Base-by-base conservation (phyloP, 306 rosid species). In the Citrullus mucosospermus region DNA sequence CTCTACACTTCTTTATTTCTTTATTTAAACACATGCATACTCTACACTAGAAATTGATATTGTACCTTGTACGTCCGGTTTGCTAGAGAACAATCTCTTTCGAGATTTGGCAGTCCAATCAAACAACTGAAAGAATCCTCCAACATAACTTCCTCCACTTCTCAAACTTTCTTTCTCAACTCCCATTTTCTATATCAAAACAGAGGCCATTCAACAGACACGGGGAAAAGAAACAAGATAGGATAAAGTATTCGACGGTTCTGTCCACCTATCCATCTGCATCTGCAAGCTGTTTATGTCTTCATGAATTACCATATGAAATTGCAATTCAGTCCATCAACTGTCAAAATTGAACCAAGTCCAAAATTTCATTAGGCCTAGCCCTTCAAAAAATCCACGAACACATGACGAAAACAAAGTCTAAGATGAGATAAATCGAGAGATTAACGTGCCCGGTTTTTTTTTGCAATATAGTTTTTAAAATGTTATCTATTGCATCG, bases 91-190 rank as follows among this genome's bases (percentile, higher is more conserved):
- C 67, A 95, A 82, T 75, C 90, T 95, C 85, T 95, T 95, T 8
- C 96, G 89, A 12, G 97, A 89, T 84, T 95, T 95, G 46, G 97
- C 82, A 57, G 81, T 91, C 97, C 98, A 95, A 81, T 95, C 97
- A 78, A 95, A 95, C 84, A 95, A 83, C 51, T 95, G 96, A 75
- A 95, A 88, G 79, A 95, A 91, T 44, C 96, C 88, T 61, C 98
- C 96, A 48, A 81, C 93, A 74, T 91, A 85, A 70, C 93, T 85
- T 65, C 88, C 87, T 74, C 92, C 93, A 81, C 77, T 78, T 86
- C 80, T 92, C 10, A 79, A 79, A 83, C 91, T 90, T 61, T 92
- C 97, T 81, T 79, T 92, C 84, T 91, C 97, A 74, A 82, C 80
- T 74, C 97, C 97, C 98, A 94, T 94, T 80, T 85, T 85, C 67